Percentiles rank a stretch among this genome's conserved stretches.
Evolutionary conservation across 2,329 filamentous ascomycete species (phyloP).

Genomic region (Botrytis cinerea): DNA sequence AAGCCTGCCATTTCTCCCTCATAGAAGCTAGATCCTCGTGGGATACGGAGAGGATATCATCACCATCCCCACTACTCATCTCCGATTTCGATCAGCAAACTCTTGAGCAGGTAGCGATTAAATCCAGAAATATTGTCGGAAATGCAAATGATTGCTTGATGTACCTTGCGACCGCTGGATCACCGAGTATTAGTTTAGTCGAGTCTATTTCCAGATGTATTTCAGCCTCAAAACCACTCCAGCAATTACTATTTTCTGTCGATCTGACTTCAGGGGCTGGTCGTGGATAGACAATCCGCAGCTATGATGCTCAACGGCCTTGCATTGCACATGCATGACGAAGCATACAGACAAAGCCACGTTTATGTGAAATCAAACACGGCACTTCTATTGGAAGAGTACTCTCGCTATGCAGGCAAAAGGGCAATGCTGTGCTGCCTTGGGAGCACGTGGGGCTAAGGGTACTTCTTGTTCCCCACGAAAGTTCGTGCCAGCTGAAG

Average conservation of each 20-base stretch:
- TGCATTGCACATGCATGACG: background rate
- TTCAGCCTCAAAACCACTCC: background rate
- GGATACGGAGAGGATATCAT: background rate
- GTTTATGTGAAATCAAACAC: background rate
- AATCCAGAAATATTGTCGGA: background rate
- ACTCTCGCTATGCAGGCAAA: background rate
- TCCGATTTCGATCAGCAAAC: background rate
- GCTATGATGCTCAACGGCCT: background rate
- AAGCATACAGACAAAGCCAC: background rate
- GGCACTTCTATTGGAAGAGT: background rate
- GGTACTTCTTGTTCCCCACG: background rate
- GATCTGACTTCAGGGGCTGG: background rate
- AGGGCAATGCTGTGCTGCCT: background rate
- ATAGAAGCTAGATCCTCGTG: background rate
- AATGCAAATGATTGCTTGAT: background rate
- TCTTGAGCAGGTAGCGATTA: background rate
- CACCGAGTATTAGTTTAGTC: background rate
- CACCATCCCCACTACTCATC: background rate
- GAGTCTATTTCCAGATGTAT: background rate
- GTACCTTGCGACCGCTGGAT: background rate
- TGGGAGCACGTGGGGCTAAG: background rate
- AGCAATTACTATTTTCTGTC: background rate
- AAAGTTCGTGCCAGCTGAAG: background rate
- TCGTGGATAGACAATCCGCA: background rate
- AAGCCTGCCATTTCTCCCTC: background rate